phyloP scores from a whole-genome alignment of 352 stramenopile species.

The Globisporangium carolinianum region DNA sequence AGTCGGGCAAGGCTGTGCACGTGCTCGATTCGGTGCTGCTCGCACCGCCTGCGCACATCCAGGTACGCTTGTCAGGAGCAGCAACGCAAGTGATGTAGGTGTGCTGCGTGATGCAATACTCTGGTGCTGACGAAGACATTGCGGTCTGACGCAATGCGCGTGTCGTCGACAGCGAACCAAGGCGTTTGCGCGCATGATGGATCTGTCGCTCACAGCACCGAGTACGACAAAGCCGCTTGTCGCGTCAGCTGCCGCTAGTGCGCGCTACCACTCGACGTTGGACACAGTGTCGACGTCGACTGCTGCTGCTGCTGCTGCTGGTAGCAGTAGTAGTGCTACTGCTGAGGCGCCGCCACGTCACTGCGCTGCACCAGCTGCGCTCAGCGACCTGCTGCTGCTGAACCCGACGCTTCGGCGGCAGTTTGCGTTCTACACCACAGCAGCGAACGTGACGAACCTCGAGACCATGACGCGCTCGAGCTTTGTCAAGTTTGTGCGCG shows the following conservation, averaged over 20 bases:
- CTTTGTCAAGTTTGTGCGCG: conserved; percentile 61
- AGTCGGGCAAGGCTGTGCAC: conserved; percentile 43
- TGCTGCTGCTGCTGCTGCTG: neutral
- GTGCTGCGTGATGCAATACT: too few relatives aligned
- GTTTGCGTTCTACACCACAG: conserved; percentile 63
- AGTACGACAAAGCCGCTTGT: neutral
- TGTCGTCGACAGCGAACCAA: conserved; percentile 16
- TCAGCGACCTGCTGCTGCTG: conserved; percentile 23
- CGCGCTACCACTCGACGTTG: neutral
- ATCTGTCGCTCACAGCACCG: conserved; percentile 23
- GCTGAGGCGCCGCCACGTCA: neutral
- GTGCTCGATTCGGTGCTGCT: conserved; percentile 56
- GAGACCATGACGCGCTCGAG: conserved; percentile 47
- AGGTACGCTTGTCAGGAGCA: conserved; percentile 17
- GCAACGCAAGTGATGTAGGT: too few relatives aligned
- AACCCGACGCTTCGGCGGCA: conserved; percentile 55
- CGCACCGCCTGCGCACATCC: conserved; percentile 30
- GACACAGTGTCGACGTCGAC: neutral
- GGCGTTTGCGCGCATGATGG: conserved; percentile 32
- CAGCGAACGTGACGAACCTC: conserved; percentile 56
- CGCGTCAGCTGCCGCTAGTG: neutral
- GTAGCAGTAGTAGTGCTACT: too few relatives aligned
- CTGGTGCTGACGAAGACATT: too few relatives aligned
- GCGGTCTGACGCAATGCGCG: neutral
- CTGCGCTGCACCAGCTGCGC: neutral